Evolutionary conservation across 352 stramenopile genomes (phyloP), one percentile per base, ranked within the genome.

Genomic region (Pythium periplocum): DNA sequence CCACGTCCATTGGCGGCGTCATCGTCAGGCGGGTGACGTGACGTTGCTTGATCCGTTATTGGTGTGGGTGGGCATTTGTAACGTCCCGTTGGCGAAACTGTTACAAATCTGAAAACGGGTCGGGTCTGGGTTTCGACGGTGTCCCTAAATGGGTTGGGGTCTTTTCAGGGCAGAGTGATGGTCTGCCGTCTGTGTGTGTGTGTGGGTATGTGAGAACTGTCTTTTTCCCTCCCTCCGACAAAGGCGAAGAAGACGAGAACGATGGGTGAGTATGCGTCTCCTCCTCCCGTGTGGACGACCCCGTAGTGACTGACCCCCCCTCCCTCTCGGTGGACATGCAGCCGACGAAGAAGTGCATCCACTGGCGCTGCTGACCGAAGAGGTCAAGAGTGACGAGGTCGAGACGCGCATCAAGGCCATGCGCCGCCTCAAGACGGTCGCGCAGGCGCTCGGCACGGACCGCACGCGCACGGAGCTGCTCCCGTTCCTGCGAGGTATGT

Each of bases 341-440:
- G 51, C 62, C 17, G 78, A 90, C 66, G 82, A 93, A 64, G 82
- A 93, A 69, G 78, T 90, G 65, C 80, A 93, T 64, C 83, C 83
- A 47, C 84, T 93, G 59, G 84, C 95, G 59, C 78, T 98, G 38
- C 91, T 98, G 45, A 88, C 83, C 46, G 85, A 92, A 59, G 90
- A 98, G 70, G 70, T 98, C 53, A 90, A 93, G 69, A 90, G 75
- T 58, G 86, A 95, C 53, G 91, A 95, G 61, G 84, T 93, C 35
- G 92, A 97, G 71, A 95, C 83, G 10, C 85, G 91, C 49, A 94
- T 98, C 63, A 95, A 97, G 62, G 87, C 89, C 48, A 98, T 98
- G 89, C 88, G 93, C 10, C 86, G 90, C 37, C 73, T 98, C 40
- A 78, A 79, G 37, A 93, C 95, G 4, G 91, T 98, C 34, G 90